Evolutionary conservation across 805 yeast species (phyloP).

Genomic region (Sugiyamaella qingdaonensis): DNA sequence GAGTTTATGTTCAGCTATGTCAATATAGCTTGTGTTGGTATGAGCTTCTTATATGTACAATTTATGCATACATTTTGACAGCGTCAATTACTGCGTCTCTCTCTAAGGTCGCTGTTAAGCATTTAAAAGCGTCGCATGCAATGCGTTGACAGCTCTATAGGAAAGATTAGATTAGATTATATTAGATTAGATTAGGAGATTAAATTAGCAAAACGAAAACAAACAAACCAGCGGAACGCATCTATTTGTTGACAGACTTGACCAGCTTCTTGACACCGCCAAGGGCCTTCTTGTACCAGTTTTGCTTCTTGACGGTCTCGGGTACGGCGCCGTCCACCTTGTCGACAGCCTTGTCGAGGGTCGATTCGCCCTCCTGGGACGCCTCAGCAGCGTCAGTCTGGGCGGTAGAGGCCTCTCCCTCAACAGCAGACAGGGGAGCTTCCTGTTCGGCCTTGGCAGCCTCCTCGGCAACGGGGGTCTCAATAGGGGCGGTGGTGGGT

Average conservation of each 20-base stretch:
- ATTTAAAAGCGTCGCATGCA: no score
- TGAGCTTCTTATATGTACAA: no score
- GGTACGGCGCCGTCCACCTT: conserved; percentile 20
- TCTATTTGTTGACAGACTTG: conserved; percentile 29
- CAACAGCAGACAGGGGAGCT: conserved; percentile 7
- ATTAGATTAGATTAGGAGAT: neutral
- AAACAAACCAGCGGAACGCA: neutral
- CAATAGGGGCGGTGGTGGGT: conserved; percentile 12
- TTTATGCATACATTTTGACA: no score
- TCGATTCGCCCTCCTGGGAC: neutral
- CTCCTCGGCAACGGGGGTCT: conserved; percentile 10
- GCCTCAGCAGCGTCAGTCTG: conserved; percentile 5
- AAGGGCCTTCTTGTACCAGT: conserved; percentile 25
- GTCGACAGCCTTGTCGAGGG: conserved; percentile 18
- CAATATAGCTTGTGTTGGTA: no score
- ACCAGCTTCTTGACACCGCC: conserved; percentile 28
- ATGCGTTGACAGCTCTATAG: no score
- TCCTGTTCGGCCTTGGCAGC: conserved; percentile 18
- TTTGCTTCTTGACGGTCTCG: conserved; percentile 25
- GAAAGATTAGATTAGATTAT: no score
- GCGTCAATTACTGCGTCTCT: no score
- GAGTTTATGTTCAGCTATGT: no score
- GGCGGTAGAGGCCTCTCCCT: conserved; percentile 10
- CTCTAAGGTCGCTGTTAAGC: no score
- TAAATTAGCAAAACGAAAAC: neutral